Percentiles rank a stretch among this genome's conserved stretches.
Conservation (phyloP, 345 rosid species). For the Kernera saxatilis region DNA sequence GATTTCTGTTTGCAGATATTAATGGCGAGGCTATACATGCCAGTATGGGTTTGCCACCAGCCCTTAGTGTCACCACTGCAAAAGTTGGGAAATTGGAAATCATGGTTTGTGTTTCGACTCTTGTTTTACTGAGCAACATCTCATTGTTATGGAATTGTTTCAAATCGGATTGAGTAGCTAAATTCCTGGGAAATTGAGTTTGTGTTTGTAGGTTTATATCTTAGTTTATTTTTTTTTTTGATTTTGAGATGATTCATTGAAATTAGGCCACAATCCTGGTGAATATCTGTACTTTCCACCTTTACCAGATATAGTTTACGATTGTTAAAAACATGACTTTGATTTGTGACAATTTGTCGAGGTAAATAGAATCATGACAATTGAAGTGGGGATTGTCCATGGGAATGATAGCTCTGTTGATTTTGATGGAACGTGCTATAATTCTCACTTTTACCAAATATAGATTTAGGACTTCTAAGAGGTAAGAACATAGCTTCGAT, state of each 20-base stretch:
- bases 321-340: not conserved
- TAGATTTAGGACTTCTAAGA: not conserved
- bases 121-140: not conserved
- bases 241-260: not conserved
- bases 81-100: conserved; percentile 85
- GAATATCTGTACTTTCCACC: not conserved
- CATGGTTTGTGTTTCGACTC: conserved; percentile 46
- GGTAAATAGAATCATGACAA: not conserved
- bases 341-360: not conserved
- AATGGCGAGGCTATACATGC: conserved; percentile 98
- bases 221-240: not conserved
- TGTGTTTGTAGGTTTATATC: not conserved
- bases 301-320: not conserved
- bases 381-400: not conserved
- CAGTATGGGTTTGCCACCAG: conserved; percentile 96
- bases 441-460: not conserved
- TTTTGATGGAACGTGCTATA: not conserved
- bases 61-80: conserved; percentile 77
- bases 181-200: not conserved
- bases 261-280: not conserved
- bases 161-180: not conserved
- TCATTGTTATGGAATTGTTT: not conserved
- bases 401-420: not conserved
- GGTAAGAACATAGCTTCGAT: not conserved
- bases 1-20: conserved; percentile 46